Conservation (phyloP, 2,329 filamentous ascomycete genomes). For the Trichoderma cornu-damae region DNA sequence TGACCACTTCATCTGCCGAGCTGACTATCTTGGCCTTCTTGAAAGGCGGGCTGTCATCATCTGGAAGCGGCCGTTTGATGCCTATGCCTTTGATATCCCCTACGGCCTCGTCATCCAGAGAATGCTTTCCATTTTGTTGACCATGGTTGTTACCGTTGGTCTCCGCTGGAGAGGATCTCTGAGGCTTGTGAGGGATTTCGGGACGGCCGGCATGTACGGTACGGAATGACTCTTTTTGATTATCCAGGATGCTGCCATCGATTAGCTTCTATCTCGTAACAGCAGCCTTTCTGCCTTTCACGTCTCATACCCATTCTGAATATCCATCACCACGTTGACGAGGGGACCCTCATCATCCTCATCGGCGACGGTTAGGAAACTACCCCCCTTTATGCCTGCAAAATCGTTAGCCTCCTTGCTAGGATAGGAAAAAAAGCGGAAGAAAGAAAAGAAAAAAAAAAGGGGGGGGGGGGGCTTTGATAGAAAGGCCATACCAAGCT, state of each 20-base stretch:
- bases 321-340: constrained; percentile 72
- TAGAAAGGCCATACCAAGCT: constrained; percentile 54
- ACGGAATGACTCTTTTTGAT: constrained; percentile 52
- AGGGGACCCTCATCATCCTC: constrained; percentile 69
- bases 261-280: constrained; percentile 25
- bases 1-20: constrained; percentile 37
- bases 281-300: background rate
- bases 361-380: constrained; percentile 79
- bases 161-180: constrained; percentile 34
- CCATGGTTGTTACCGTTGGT: constrained; percentile 37
- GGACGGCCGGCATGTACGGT: constrained; percentile 40
- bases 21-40: constrained; percentile 47
- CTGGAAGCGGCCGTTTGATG: constrained; percentile 44
- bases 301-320: constrained; percentile 55
- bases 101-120: constrained; percentile 32
- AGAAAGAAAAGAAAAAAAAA: background rate
- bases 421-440: background rate
- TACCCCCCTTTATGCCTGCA: constrained; percentile 62
- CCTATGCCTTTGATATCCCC: constrained; percentile 34
- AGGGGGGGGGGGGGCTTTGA: no score
- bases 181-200: constrained; percentile 51
- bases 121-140: constrained; percentile 40
- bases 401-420: constrained; percentile 11
- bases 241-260: constrained; percentile 37
- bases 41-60: constrained; percentile 37